A percentile compares a stretch with the other conserved stretches of the same genome.
These are phyloP conservation scores for Sedum album DNA, from an alignment of 164 flowering plant genomes.

Conservation along the genomic window DNA sequence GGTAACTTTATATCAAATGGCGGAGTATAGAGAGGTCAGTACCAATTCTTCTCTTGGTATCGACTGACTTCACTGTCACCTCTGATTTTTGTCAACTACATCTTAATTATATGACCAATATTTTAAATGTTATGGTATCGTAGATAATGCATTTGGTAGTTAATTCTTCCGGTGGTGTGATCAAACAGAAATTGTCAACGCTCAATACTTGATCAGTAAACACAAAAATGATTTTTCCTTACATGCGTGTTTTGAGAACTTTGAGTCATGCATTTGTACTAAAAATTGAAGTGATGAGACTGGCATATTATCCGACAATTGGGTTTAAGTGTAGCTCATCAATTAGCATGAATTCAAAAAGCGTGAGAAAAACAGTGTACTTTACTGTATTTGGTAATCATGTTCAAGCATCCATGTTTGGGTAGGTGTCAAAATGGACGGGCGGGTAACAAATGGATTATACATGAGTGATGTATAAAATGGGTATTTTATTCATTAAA, in stretches of 20 bases:
- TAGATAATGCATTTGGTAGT: neutral
- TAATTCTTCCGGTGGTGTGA: slow-evolving; percentile 63
- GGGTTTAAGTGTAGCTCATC: slow-evolving; percentile 66
- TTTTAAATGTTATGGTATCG: neutral
- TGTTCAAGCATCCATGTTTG: neutral
- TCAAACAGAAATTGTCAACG: slow-evolving; percentile 46
- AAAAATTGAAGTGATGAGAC: slow-evolving; percentile 78
- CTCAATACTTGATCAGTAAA: slow-evolving; percentile 40
- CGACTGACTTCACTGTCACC: neutral
- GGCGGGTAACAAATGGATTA: no score
- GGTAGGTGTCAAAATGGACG: neutral
- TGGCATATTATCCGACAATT: slow-evolving; percentile 82
- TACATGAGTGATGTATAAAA: no score
- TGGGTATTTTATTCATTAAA: no score
- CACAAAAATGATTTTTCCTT: neutral
- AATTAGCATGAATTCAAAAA: slow-evolving; percentile 32
- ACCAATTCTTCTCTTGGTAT: neutral
- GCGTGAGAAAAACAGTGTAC: slow-evolving; percentile 32
- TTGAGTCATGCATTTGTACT: slow-evolving; percentile 27
- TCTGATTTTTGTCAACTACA: neutral
- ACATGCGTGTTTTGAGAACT: neutral
- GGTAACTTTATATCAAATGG: slow-evolving; percentile 39
- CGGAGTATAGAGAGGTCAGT: slow-evolving; percentile 74
- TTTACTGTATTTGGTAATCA: no score
- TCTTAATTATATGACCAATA: no score